Evolutionary conservation across 768 basidiomycete species (phyloP).

Genomic region (Lactarius hatsudake): DNA sequence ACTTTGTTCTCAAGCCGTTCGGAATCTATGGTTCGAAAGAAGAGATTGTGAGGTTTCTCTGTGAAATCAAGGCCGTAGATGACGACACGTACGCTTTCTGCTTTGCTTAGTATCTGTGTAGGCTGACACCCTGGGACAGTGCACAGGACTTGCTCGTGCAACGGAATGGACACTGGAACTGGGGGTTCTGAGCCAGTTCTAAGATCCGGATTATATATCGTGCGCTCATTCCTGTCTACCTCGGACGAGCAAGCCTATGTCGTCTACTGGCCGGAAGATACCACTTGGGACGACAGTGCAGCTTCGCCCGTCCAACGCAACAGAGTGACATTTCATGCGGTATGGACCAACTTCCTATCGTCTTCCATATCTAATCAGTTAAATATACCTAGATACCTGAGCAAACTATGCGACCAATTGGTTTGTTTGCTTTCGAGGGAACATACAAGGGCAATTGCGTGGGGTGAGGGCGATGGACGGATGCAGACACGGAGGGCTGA

Average conservation of each 20-base stretch:
- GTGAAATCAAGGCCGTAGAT: conserved; percentile 38
- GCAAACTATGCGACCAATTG: conserved; percentile 46
- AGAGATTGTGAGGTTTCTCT: conserved; percentile 48
- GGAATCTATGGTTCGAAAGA: conserved; percentile 58
- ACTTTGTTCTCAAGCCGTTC: conserved; percentile 44
- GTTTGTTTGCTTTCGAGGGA: conserved; percentile 49
- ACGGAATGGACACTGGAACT: conserved; percentile 12
- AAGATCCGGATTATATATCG: conserved; percentile 51
- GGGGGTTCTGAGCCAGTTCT: conserved; percentile 34
- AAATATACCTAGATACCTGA: conserved; percentile 13
- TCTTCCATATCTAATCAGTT: background rate
- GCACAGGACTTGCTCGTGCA: conserved; percentile 26
- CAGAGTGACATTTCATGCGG: conserved; percentile 65
- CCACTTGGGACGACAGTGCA: conserved; percentile 55
- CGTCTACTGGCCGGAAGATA: conserved; percentile 61
- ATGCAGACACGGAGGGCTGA: conserved; percentile 29
- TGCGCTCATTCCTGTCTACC: conserved; percentile 27
- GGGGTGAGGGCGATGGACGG: conserved; percentile 29
- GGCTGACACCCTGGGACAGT: conserved; percentile 19
- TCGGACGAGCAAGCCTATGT: conserved; percentile 41
- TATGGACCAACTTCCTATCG: conserved; percentile 29
- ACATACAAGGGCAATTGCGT: conserved; percentile 47
- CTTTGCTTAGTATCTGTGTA: background rate
- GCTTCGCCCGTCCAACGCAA: conserved; percentile 47
- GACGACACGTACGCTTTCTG: conserved; percentile 38